Conservation (phyloP, 495 filamentous ascomycete species). For the Xylaria venustula region DNA sequence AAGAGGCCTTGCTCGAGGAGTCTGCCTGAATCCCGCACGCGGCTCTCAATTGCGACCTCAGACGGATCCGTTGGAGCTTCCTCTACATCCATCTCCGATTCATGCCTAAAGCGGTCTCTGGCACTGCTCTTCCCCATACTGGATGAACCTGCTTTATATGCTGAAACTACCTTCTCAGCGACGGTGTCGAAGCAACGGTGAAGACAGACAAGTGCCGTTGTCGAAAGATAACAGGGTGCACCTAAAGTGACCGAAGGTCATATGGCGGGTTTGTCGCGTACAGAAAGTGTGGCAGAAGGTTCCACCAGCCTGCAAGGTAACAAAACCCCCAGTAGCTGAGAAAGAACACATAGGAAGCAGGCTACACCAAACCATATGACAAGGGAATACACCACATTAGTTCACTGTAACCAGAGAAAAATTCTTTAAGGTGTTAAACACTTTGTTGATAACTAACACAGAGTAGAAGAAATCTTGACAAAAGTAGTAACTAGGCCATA, state of each 20-base stretch:
- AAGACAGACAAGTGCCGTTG: too few species aligned
- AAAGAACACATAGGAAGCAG: background rate
- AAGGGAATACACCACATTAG: too few species aligned
- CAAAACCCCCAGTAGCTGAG: background rate
- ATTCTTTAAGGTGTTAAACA: too few species aligned
- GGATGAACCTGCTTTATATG: background rate
- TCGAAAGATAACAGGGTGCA: too few species aligned
- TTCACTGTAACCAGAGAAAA: too few species aligned
- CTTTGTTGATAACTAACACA: too few species aligned
- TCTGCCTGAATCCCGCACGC: constrained; percentile 1
- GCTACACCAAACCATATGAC: background rate
- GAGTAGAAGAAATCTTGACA: background rate
- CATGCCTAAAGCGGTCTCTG: background rate
- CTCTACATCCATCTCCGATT: background rate
- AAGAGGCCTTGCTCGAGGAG: background rate
- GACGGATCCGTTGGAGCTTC: background rate
- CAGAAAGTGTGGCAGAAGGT: too few species aligned
- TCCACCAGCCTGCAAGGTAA: background rate
- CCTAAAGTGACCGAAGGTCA: too few species aligned
- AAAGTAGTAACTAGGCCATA: too few species aligned
- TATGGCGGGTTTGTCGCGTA: too few species aligned
- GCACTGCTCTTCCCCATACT: too few species aligned
- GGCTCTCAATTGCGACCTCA: background rate
- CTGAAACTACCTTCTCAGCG: background rate
- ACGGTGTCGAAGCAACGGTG: too few species aligned